A percentile compares a stretch with the other conserved stretches of the same genome.
Evolutionary conservation across 2,329 filamentous ascomycete species (phyloP).

Genomic region (Sclerotiophoma versabilis): DNA sequence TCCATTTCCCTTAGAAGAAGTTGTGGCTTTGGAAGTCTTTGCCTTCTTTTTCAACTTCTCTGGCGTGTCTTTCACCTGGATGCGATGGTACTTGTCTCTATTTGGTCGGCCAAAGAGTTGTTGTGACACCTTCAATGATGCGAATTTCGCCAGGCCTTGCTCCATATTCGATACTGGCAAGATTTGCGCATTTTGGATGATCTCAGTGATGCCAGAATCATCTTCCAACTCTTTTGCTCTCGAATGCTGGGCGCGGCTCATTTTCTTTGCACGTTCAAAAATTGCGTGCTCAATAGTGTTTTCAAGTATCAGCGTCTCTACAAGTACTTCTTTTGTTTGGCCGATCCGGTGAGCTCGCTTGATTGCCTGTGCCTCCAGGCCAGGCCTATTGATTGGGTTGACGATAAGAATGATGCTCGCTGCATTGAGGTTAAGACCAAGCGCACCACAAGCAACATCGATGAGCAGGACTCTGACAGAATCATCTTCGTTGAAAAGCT

Average conservation of each 20-base stretch:
- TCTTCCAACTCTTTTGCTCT: constrained; percentile 66
- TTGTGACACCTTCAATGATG: constrained; percentile 51
- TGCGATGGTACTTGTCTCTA: constrained; percentile 40
- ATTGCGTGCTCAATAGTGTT: constrained; percentile 88
- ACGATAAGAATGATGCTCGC: constrained; percentile 90
- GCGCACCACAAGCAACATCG: constrained; percentile 88
- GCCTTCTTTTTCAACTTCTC: constrained; percentile 31
- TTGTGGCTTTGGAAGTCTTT: constrained; percentile 11
- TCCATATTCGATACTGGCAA: constrained; percentile 52
- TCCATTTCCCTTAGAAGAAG: neutral
- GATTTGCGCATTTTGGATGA: constrained; percentile 64
- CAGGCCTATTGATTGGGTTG: constrained; percentile 83
- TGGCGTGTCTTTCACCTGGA: constrained; percentile 24
- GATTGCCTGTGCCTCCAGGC: constrained; percentile 88
- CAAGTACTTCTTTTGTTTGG: constrained; percentile 77
- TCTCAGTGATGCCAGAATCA: constrained; percentile 63
- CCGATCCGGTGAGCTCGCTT: constrained; percentile 89
- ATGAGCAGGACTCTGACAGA: constrained; percentile 82
- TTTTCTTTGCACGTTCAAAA: constrained; percentile 72
- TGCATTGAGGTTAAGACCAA: constrained; percentile 82
- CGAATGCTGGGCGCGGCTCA: constrained; percentile 69
- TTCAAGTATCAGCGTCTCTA: constrained; percentile 83
- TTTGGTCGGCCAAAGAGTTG: constrained; percentile 54
- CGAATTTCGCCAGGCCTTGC: constrained; percentile 48
- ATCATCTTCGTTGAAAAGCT: constrained; percentile 74